Conservation (phyloP, 768 basidiomycete genomes). For the Austroboletus festivus region DNA sequence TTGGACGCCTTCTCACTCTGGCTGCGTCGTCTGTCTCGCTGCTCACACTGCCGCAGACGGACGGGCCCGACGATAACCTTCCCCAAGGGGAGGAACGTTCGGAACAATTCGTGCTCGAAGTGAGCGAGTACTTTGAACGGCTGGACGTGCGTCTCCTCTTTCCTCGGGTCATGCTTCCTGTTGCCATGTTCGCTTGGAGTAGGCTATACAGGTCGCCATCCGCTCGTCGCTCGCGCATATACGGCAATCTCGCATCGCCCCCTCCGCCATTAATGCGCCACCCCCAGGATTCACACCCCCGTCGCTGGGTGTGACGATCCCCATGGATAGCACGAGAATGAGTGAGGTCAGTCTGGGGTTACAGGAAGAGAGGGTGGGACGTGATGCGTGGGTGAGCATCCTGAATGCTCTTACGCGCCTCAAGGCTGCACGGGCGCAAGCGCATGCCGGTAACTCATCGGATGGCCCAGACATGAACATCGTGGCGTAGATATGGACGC, state of each 20-base stretch:
- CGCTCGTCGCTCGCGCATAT: conserved; percentile 81
- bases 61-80: conserved; percentile 60
- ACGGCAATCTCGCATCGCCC: conserved; percentile 76
- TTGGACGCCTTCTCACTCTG: conserved; percentile 68
- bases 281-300: conserved; percentile 71
- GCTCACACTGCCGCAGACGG: conserved; percentile 80
- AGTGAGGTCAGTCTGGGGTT: conserved; percentile 52
- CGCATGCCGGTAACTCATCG: conserved; percentile 3
- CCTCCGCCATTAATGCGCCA: conserved; percentile 84
- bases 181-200: no score
- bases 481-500: conserved; percentile 17
- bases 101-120: conserved; percentile 81
- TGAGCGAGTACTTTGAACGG: conserved; percentile 81
- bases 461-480: conserved; percentile 9
- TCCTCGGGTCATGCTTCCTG: no score
- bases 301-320: conserved; percentile 74
- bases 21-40: conserved; percentile 78
- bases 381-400: conserved; percentile 77
- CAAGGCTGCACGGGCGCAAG: conserved; percentile 43
- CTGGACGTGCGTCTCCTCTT: conserved; percentile 65
- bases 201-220: conserved; percentile 76
- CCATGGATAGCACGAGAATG: conserved; percentile 33
- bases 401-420: conserved; percentile 63
- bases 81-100: conserved; percentile 82
- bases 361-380: conserved; percentile 73